Conservation (phyloP, 192 early-diverging fungal genomes). For the Coemansia sp. region DNA sequence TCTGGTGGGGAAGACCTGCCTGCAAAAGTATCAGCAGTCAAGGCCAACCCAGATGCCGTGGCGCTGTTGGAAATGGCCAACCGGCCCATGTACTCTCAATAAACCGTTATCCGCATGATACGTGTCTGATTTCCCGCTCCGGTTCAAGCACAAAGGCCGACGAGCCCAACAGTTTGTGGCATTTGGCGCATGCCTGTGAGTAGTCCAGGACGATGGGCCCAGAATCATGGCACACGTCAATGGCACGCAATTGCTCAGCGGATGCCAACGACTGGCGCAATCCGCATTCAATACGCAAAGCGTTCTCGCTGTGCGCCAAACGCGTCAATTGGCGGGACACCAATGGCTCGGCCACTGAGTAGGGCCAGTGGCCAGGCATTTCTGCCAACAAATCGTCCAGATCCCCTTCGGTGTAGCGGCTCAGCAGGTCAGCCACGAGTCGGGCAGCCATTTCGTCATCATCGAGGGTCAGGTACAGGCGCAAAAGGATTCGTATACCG, state of each 20-base stretch:
- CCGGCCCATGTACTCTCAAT: conserved; percentile 65
- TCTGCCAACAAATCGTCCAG: conserved; percentile 5
- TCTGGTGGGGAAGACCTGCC: conserved; percentile 31
- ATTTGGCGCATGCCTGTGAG: conserved; percentile 42
- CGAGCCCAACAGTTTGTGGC: conserved; percentile 46
- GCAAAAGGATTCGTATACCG: conserved; percentile 20
- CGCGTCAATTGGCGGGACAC: conserved; percentile 13
- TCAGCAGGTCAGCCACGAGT: conserved; percentile 25
- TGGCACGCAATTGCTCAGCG: not conserved
- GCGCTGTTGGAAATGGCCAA: conserved; percentile 72
- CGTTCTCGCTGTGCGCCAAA: conserved; percentile 3
- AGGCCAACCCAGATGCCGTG: conserved; percentile 62
- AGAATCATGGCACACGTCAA: not conserved
- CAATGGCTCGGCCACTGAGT: conserved; percentile 25
- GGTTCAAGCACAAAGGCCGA: conserved; percentile 41
- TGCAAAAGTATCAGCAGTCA: conserved; percentile 59
- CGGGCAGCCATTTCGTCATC: conserved; percentile 42
- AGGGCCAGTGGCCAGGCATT: conserved; percentile 40
- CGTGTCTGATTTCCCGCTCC: conserved; percentile 21
- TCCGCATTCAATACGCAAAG: conserved; percentile 4
- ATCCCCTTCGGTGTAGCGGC: conserved; percentile 2
- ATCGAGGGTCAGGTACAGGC: conserved; percentile 14
- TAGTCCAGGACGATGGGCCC: conserved; percentile 29
- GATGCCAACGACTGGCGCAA: conserved; percentile 9
- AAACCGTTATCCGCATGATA: conserved; percentile 22